These are phyloP conservation scores for Pseudogymnoascus sp. DNA, from an alignment of 2,329 filamentous ascomycete species.

Conservation along the genomic window DNA sequence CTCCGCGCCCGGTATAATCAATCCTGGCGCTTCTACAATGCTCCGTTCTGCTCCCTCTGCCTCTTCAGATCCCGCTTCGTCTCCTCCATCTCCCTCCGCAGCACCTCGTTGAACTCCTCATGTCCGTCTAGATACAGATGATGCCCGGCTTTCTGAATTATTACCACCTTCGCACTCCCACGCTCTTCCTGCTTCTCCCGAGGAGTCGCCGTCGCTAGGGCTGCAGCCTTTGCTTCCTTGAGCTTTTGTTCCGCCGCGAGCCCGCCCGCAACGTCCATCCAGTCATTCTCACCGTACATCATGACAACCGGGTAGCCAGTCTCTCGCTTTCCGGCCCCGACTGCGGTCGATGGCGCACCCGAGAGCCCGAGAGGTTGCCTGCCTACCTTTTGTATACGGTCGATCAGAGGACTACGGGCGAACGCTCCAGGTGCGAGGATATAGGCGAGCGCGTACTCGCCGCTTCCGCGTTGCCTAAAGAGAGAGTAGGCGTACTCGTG, in stretches of 20 bases:
- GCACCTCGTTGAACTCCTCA: constrained; percentile 60
- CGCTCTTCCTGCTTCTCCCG: constrained; percentile 67
- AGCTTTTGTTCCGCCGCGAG: constrained; percentile 72
- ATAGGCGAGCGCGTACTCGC: constrained; percentile 88
- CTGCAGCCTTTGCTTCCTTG: constrained; percentile 53
- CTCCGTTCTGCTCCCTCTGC: background rate
- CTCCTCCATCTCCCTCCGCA: constrained; percentile 59
- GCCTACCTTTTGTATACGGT: constrained; percentile 77
- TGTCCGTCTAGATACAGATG: constrained; percentile 64
- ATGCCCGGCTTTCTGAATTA: constrained; percentile 65
- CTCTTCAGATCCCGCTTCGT: constrained; percentile 21
- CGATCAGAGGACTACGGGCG: constrained; percentile 77
- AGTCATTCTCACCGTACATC: constrained; percentile 97
- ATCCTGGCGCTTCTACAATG: background rate
- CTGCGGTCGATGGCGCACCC: background rate
- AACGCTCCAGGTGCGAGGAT: constrained; percentile 90
- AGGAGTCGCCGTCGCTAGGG: constrained; percentile 51
- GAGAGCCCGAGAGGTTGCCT: constrained; percentile 45
- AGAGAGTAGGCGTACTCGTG: constrained; percentile 93
- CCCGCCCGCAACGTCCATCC: constrained; percentile 93
- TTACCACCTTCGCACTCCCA: constrained; percentile 71
- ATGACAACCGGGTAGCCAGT: constrained; percentile 76
- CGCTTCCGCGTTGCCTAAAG: constrained; percentile 84
- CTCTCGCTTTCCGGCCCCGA: constrained; percentile 18
- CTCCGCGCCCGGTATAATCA: background rate